Evolutionary conservation across 23 red algal genomes (phyloP), one percentile per base, ranked within the genome.

Genomic region (Cyanidiococcus yangmingshanensis): DNA sequence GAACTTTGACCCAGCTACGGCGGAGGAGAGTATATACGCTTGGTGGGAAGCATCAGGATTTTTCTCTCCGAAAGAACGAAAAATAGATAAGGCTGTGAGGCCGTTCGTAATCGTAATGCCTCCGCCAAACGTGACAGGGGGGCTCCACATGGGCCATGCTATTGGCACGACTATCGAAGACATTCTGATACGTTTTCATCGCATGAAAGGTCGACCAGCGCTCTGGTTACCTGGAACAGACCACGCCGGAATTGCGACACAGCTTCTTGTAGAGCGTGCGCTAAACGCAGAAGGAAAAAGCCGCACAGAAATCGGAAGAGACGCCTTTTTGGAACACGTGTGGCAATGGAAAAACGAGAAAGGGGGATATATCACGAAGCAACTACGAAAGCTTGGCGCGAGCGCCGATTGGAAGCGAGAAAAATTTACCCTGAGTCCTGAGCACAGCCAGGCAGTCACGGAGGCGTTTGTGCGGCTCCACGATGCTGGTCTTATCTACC

Each of bases 231-330:
- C 93, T 27, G 93, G 93, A 27, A 97, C 93, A 0, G 93, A 97
- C 68, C 93, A 97, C 85, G 93, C 93, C 39, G 89, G 93, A 21
- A 97, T 97, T 77, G 93, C 93, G 16, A 97, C 93, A 21, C 93
- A 97, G 82, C 75, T 90, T 40, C 86, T 89, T 30, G 87, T 97
- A 0, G 93, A 97, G 76, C 82, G 84, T 29, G 76, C 77, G 38
- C 82, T 97, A 21, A 58, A 37, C 2, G 79, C 76, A 41, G 75
- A 90, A 0, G 82, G 89, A 12, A 35, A 85, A 3, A 63, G 63
- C 3, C 81, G 86, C 37, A 74, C 77, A 38, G 84, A 91, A 2
- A 34, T 97, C 25, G 87, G 87, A 34, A 54, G 93, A 38, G 87
- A 97, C n/a, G 75, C 40, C 39, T 97, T 97, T 76, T 78, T 97